Base-by-base conservation (phyloP, 2,329 filamentous ascomycete genomes). In the Diaporthe sp. region DNA sequence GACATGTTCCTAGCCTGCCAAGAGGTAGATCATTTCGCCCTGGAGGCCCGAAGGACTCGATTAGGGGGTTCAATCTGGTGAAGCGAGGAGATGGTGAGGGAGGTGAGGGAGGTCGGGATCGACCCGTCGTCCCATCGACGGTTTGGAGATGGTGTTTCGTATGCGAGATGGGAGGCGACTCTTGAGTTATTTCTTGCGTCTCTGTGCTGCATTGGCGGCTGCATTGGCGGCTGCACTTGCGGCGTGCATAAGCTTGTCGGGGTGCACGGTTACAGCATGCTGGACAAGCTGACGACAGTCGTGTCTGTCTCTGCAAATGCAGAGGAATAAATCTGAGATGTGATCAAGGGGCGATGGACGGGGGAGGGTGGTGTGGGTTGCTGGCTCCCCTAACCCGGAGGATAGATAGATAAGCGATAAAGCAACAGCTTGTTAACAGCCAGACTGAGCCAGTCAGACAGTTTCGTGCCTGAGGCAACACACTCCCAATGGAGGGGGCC, bases 391-490 rank as follows among this genome's bases (percentile, higher is more conserved):
- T 25, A 51, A 71, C 42, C 70, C 47, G 9, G 7, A 17, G 2
- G 1, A 6, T 2, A 7, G 8, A n/a, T 30, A 30, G 65, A 69
- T 69, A 69, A 56, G 65, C 22, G 65, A 69, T 69, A 55, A n/a
- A 44, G n/a, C 15, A 53, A 22, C 25, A 4, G n/a, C 30, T 12
- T 37, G 19, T 27, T 27, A 50, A 15, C 42, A 65, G 22, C 22
- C 44, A 25, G 7, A 30, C 27, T 17, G 35, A 37, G 10, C 35
- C 35, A 37, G 35, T 19, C 6, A 47, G 4, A 7, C 19, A 22
- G 37, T 30, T 72, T 72, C 27, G n/a, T 51, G 70, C 73, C 73
- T 75, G 42, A 75, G 73, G 73, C 73, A 50, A 17, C 42, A 47
- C 13, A 50, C 44, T 17, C 50, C 50, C 53, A 61, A 70, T 69